Conservation (phyloP, 2,329 filamentous ascomycete species). For the Colletotrichum cuscutae region DNA sequence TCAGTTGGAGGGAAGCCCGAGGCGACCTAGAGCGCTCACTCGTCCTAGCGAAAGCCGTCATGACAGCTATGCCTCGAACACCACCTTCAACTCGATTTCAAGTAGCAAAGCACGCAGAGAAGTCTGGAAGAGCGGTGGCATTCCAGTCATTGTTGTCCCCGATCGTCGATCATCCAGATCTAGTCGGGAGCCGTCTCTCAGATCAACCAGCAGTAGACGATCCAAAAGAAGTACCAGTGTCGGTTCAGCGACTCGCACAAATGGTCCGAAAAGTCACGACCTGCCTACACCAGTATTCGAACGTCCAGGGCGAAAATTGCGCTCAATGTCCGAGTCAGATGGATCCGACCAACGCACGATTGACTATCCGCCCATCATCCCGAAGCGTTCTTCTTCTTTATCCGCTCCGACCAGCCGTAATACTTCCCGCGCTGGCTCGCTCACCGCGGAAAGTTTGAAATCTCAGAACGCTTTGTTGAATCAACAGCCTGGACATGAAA, state of each 20-base stretch:
- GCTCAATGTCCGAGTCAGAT: constrained; percentile 59
- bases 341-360: constrained; percentile 65
- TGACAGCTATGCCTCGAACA: constrained; percentile 61
- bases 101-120: constrained; percentile 68
- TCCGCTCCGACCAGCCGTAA: constrained; percentile 72
- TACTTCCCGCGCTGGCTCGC: constrained; percentile 62
- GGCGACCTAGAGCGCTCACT: constrained; percentile 42
- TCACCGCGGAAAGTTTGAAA: constrained; percentile 68
- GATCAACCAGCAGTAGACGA: constrained; percentile 69
- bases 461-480: constrained; percentile 58
- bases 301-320: constrained; percentile 50
- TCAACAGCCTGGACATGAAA: constrained; percentile 33
- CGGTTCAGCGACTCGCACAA: constrained; percentile 56
- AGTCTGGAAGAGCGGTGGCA: constrained; percentile 67
- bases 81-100: constrained; percentile 59
- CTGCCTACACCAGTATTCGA: constrained; percentile 53
- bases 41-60: constrained; percentile 45
- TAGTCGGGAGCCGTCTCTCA: constrained; percentile 63
- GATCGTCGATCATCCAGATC: constrained; percentile 66
- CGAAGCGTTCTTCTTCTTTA: constrained; percentile 67
- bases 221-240: constrained; percentile 65
- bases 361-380: constrained; percentile 69
- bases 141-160: constrained; percentile 72
- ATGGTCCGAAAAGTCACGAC: constrained; percentile 54
- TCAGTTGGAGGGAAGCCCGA: constrained; percentile 42